Percentiles rank a stretch among this genome's conserved stretches.
phyloP scores from a whole-genome alignment of 306 rosid species.

The Trifolium dubium region DNA sequence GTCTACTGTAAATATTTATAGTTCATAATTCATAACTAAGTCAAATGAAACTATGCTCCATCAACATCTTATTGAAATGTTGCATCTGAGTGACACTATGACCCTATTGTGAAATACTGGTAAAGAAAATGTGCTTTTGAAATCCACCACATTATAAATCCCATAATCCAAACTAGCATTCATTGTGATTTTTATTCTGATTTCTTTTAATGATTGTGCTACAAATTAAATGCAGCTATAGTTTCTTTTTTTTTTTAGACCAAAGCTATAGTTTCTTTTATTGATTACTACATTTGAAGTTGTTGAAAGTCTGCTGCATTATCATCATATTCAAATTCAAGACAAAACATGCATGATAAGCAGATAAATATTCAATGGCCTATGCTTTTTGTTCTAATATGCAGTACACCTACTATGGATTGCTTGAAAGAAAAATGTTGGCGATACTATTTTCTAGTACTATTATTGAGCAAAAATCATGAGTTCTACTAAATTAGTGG shows the following conservation, averaged over 20 bases:
- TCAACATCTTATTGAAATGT: constrained; percentile 42
- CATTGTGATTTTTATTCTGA: constrained; percentile 20
- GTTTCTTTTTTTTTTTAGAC: too few relatives aligned
- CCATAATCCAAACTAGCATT: not conserved
- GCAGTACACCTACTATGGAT: not conserved
- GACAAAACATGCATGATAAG: not conserved
- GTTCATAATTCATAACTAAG: constrained; percentile 42
- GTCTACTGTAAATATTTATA: constrained; percentile 43
- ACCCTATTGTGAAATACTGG: constrained; percentile 48
- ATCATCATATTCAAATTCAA: not conserved
- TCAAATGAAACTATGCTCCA: constrained; percentile 54
- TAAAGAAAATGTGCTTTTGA: constrained; percentile 47
- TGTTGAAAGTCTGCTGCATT: not conserved
- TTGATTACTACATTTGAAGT: too few relatives aligned
- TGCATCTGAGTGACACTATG: constrained; percentile 22
- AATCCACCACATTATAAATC: constrained; percentile 42
- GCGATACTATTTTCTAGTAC: not conserved
- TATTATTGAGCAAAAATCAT: not conserved
- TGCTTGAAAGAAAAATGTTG: not conserved
- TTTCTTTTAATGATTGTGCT: not conserved
- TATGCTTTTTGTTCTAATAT: not conserved
- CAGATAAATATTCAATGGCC: not conserved
- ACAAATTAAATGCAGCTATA: not conserved
- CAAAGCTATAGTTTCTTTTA: not conserved
- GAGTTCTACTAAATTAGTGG: not conserved